Evolutionary conservation across 306 rosid genomes (phyloP), one percentile per base, ranked within the genome.

Genomic region (Glycine tomentella): DNA sequence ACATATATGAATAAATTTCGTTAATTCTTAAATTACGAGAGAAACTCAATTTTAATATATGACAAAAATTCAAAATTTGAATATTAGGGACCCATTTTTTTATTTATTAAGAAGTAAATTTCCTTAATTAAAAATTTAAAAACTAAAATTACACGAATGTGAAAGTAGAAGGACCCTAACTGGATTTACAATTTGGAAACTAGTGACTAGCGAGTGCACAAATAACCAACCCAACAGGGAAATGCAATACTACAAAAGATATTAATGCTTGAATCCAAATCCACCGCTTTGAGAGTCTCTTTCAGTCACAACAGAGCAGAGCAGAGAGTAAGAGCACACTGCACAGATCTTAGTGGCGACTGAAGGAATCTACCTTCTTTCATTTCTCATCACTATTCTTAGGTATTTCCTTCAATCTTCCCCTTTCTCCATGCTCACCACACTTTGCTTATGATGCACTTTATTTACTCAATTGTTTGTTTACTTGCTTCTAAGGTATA

Each of bases 291-390:
- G 74, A 46, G 56, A 67, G 33, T 75, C 65, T 50, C 17, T 83
- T 44, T 8, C 62, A 5, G 74, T 77, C 86, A 70, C 61, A 25
- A n/a, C n/a, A n/a, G n/a, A n/a, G 12, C 31, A 36, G 4, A 36
- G 40, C 44, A 38, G 44, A 38, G 44, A 38, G 7, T 38, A 38
- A 38, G 44, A 38, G 7, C 7, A 38, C 50, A 55, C 15, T 68
- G 10, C 76, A 34, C 81, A 76, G 88, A 86, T 88, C 91, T 81
- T 72, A 58, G 46, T 84, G 55, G 70, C 51, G 48, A 66, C 38
- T 56, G 20, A 34, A 65, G 77, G 73, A 78, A 88, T 86, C 88
- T 46, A 40, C 9, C 62, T 51, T n/a, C n/a, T n/a, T n/a, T 62
- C 34, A 49, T 80, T 85, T 38, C 74, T 42, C 25, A 12, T 68